These are phyloP conservation scores for Dissophora globulifera DNA, from an alignment of 192 early-diverging fungal genomes.

Conservation along the genomic window DNA sequence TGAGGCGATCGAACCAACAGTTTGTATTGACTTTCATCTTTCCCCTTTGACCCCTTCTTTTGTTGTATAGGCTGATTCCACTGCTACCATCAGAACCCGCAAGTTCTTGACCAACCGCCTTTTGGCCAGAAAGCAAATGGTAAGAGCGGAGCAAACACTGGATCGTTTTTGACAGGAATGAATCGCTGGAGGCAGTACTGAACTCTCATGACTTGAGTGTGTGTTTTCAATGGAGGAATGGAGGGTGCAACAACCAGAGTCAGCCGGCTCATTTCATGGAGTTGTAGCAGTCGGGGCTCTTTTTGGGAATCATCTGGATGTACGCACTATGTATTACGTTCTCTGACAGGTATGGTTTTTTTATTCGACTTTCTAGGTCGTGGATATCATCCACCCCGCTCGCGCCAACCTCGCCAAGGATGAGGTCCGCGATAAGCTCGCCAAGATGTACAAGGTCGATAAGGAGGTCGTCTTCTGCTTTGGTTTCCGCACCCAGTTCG, in stretches of 20 bases:
- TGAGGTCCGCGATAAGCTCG: conserved; percentile 92
- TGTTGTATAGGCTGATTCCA: conserved; percentile 56
- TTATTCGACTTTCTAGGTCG: conserved; percentile 56
- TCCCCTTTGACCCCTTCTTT: background rate
- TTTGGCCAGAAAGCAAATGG: conserved; percentile 97
- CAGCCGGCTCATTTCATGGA: no score
- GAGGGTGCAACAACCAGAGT: no score
- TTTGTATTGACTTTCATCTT: conserved; percentile 6
- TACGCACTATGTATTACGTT: background rate
- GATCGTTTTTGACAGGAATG: conserved; percentile 78
- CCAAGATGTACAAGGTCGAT: conserved; percentile 95
- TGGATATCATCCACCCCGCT: conserved; percentile 96
- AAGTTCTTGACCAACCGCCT: conserved; percentile 99
- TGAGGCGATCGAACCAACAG: background rate
- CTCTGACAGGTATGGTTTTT: background rate
- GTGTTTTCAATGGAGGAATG: no score
- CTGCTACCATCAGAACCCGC: conserved; percentile 96
- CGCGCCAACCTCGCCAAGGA: conserved; percentile 93
- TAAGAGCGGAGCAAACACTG: no score
- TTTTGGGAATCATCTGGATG: background rate
- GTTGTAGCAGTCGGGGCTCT: background rate
- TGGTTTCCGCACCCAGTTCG: conserved; percentile 95
- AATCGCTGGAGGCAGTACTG: no score
- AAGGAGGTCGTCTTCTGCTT: conserved; percentile 91
- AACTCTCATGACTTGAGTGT: no score